Conservation (phyloP, 176 grass and related monocot genomes). For the Carex pumila region DNA sequence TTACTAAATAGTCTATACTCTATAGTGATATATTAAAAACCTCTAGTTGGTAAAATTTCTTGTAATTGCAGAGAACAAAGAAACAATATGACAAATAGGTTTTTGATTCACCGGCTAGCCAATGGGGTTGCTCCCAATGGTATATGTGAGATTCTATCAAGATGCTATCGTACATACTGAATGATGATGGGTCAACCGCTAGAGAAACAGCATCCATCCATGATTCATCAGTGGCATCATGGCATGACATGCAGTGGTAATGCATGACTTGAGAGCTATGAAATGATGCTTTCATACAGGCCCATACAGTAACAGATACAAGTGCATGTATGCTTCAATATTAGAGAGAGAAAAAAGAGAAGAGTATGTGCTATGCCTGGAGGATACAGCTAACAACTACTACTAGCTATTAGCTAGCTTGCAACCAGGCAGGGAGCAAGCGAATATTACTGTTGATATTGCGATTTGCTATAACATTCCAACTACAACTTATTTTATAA, state of each 20-base stretch:
- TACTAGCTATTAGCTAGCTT: neutral
- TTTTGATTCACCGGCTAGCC: neutral
- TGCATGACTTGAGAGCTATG: neutral
- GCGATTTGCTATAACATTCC: neutral
- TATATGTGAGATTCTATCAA: neutral
- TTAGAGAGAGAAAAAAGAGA: neutral
- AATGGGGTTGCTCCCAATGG: neutral
- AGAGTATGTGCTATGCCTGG: neutral
- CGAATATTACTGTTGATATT: neutral
- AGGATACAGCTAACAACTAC: conserved; percentile 1
- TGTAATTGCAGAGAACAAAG: neutral
- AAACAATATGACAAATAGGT: neutral
- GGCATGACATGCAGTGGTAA: conserved; percentile 6
- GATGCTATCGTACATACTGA: neutral
- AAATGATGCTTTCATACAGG: neutral
- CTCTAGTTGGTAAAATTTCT: neutral
- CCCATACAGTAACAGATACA: neutral
- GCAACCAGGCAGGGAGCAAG: neutral
- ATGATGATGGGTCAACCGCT: conserved; percentile 5
- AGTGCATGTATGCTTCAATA: neutral
- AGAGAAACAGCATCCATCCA: conserved; percentile 5
- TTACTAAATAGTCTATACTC: neutral
- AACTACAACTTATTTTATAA: neutral
- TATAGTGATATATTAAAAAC: neutral
- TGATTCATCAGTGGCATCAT: neutral